Base-by-base conservation (phyloP, 106 monocot species). In the Dendrobium chrysotoxum region DNA sequence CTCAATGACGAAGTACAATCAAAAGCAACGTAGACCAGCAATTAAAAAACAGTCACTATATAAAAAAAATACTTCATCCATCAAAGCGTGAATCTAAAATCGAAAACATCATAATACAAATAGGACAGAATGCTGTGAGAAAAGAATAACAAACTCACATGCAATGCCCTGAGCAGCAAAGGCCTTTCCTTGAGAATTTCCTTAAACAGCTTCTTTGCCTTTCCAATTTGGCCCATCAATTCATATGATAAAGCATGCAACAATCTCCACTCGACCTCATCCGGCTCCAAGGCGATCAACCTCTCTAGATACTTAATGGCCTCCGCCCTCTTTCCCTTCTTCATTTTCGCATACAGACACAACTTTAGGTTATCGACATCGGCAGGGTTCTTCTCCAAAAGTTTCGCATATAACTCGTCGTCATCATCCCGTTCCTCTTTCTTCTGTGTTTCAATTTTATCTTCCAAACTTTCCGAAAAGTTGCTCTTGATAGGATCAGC, bases 231-330 rank as follows among this genome's bases (percentile, higher is more conserved):
- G n/a, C 94, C 96, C 89, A 92, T 88, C 74, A 87, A 46, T 83
- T 96, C 96, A 85, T 87, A 89, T 8, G 84, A 87, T 18, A 92
- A 80, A 6, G 92, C 96, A 78, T 85, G 82, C 81, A 94, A 75
- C 44, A 96, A 82, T 79, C 87, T 85, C 94, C 96, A 96, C 79
- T 94, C 96, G 16, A 92, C 82, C 73, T 96, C 94, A 6, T 90
- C 90, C 15, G 94, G 94, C 82, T 96, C 90, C 13, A 86, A 31
- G 10, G 76, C 75, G n/a, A 92, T 86, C 88, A 96, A 53, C 72
- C 87, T 90, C 78, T 92, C 85, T 81, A 92, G 85, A 55, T 76
- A 89, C 40, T 81, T 47, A 40, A 89, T 83, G 16, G 90, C 92
- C 50, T 94, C 94, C 39, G 20, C 77, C 31, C 65, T 86, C 77